Conservation (phyloP, 208 protist species). For the Leishmania arabica region DNA sequence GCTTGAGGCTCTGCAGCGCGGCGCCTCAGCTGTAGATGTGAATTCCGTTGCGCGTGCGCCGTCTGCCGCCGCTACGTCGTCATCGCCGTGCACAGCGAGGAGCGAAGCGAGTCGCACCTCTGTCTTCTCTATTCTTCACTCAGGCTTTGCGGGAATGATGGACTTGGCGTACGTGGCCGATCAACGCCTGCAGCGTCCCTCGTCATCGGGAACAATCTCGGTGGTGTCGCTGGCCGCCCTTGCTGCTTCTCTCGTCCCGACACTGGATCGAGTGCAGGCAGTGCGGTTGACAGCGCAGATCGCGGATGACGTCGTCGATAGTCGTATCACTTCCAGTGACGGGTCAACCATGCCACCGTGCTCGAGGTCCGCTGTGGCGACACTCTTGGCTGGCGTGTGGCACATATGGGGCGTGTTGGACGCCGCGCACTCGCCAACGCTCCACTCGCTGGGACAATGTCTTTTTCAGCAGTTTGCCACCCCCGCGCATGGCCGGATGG, state of each 20-base stretch:
- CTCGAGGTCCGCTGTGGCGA: neutral
- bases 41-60: neutral
- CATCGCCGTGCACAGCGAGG: neutral
- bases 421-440: neutral
- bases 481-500: neutral
- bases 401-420: slow-evolving; percentile 37
- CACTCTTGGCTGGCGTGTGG: slow-evolving; percentile 36
- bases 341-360: neutral
- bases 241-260: slow-evolving; percentile 40
- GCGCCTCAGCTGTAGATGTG: neutral
- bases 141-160: slow-evolving; percentile 41
- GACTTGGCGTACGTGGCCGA: slow-evolving; percentile 61
- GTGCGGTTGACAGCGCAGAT: slow-evolving; percentile 26
- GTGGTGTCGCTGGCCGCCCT: slow-evolving; percentile 48
- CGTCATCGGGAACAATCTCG: slow-evolving; percentile 35
- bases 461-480: neutral
- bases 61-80: neutral
- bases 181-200: slow-evolving; percentile 31
- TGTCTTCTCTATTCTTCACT: slow-evolving; percentile 27
- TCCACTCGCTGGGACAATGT: slow-evolving; percentile 9
- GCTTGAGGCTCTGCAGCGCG: slow-evolving; percentile 28
- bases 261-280: slow-evolving; percentile 34
- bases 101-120: neutral
- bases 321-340: neutral
- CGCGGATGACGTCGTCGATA: slow-evolving; percentile 7